Evolutionary conservation across 2,329 filamentous ascomycete species (phyloP).

Genomic region (Talaromyces islandicus): DNA sequence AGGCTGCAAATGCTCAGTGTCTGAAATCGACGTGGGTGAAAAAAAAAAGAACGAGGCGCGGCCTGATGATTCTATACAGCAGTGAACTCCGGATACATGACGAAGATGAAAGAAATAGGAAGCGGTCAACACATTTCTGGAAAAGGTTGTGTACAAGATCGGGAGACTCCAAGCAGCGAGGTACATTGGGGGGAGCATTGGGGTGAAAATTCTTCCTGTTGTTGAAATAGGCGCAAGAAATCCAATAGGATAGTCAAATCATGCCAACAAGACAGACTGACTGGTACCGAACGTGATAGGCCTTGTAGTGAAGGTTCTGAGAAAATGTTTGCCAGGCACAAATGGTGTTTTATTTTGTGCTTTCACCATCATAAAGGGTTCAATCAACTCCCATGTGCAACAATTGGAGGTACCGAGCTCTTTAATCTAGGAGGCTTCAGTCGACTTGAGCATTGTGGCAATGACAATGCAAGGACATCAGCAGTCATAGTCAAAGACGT

Average conservation of each 20-base stretch:
- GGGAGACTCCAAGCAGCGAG: background rate
- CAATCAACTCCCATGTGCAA: background rate
- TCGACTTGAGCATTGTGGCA: background rate
- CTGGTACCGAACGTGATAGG: background rate
- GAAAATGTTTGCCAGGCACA: background rate
- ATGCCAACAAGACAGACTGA: background rate
- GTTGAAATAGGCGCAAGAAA: background rate
- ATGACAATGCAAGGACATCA: background rate
- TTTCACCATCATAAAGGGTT: background rate
- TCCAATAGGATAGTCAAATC: background rate
- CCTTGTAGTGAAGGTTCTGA: background rate
- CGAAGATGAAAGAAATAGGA: background rate
- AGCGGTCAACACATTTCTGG: background rate
- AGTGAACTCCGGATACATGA: background rate
- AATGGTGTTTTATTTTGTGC: background rate
- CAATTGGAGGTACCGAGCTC: background rate
- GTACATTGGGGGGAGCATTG: background rate
- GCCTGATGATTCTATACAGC: background rate
- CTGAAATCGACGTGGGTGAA: background rate
- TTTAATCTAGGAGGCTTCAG: background rate
- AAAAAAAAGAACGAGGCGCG: background rate
- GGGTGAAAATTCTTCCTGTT: background rate
- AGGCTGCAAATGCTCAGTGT: background rate
- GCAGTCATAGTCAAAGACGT: background rate
- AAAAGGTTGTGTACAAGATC: background rate